These are phyloP conservation scores for Entonaema liquescens DNA, from an alignment of 495 filamentous ascomycete species.

Conservation along the genomic window DNA sequence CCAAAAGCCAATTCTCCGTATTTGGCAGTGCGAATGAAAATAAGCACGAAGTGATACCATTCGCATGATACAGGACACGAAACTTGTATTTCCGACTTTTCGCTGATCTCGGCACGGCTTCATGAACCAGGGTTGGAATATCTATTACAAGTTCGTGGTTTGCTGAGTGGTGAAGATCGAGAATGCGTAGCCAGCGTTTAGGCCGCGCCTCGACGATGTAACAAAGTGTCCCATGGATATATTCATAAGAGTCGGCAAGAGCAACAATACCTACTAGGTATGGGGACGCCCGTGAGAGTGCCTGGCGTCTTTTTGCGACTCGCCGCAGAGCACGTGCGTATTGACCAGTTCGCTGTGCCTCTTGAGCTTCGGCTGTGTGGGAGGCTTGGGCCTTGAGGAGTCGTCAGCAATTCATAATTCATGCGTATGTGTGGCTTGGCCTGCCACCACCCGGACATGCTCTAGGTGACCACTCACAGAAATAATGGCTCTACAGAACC, in stretches of 20 bases:
- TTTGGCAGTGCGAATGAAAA: conserved; percentile 52
- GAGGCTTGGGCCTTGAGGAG: conserved; percentile 61
- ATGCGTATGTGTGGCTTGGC: no score
- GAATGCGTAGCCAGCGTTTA: conserved; percentile 66
- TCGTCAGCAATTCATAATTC: conserved; percentile 18
- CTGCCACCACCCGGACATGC: neutral
- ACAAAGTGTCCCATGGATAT: conserved; percentile 69
- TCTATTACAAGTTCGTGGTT: conserved; percentile 66
- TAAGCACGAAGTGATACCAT: conserved; percentile 68
- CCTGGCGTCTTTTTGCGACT: conserved; percentile 67
- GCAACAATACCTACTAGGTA: conserved; percentile 68
- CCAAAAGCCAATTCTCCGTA: conserved; percentile 63
- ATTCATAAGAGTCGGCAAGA: conserved; percentile 68
- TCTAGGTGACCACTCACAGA: conserved; percentile 55
- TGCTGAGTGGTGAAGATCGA: conserved; percentile 65
- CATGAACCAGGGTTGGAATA: conserved; percentile 57
- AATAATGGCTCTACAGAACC: conserved; percentile 67
- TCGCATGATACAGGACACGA: conserved; percentile 67
- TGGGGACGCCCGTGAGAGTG: conserved; percentile 68
- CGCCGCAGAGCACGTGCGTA: conserved; percentile 67
- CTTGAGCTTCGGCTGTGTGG: conserved; percentile 65
- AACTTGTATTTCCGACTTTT: conserved; percentile 57
- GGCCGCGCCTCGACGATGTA: conserved; percentile 57
- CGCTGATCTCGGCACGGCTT: conserved; percentile 42
- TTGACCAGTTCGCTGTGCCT: conserved; percentile 56